These are phyloP conservation scores for Auxenochlorella pyrenoidosa DNA, from an alignment of 139 green algal genomes.

Conservation along the genomic window DNA sequence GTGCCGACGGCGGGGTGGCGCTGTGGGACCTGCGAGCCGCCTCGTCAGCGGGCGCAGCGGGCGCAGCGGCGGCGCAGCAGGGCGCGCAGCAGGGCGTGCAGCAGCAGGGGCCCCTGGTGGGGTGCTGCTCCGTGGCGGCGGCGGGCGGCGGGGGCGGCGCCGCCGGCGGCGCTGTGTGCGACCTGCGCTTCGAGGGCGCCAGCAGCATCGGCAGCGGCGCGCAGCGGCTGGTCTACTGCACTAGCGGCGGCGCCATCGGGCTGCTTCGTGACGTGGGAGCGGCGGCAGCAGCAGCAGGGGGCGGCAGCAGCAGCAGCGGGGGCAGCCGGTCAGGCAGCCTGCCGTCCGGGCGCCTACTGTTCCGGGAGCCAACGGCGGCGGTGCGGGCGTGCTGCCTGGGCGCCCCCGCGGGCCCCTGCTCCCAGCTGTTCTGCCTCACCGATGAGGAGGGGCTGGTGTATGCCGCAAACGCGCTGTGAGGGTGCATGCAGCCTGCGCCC, in stretches of 20 bases:
- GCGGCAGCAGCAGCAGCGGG: too few relatives aligned
- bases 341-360: background rate
- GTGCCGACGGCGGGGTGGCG: background rate
- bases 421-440: constrained; percentile 22
- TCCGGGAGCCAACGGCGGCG: constrained; percentile 27
- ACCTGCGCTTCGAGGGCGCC: constrained; percentile 17
- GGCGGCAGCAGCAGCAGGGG: background rate
- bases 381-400: constrained; percentile 13
- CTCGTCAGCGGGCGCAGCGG: constrained; percentile 1
- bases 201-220: constrained; percentile 24
- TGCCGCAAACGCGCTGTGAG: constrained; percentile 23
- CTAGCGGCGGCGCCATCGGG: constrained; percentile 11
- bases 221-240: constrained; percentile 33
- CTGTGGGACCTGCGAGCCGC: constrained; percentile 29
- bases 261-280: constrained; percentile 6
- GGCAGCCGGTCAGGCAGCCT: too few relatives aligned
- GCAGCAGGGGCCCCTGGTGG: background rate
- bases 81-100: background rate
- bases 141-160: background rate
- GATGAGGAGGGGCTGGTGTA: constrained; percentile 31
- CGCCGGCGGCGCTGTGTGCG: background rate
- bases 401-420: background rate
- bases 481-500: too few relatives aligned
- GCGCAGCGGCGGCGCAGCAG: background rate
- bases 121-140: background rate